These are phyloP conservation scores for Arthroderma sp. DNA, from an alignment of 2,329 filamentous ascomycete species.

Conservation along the genomic window DNA sequence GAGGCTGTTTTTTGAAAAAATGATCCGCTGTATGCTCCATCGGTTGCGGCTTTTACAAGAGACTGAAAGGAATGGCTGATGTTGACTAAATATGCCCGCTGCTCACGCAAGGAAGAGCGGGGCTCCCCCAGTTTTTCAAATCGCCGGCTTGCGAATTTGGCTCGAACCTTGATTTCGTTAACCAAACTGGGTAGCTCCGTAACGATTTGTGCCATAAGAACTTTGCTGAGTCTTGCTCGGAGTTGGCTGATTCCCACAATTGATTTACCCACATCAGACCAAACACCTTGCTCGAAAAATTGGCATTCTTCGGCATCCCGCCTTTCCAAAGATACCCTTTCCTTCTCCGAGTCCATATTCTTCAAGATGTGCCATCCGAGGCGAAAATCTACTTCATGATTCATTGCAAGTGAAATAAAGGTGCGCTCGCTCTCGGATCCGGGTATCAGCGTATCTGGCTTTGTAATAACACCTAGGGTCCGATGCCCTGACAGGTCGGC, in stretches of 20 bases:
- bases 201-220: conserved; percentile 17
- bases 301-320: background rate
- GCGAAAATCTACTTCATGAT: conserved; percentile 13
- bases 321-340: background rate
- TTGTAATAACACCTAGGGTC: conserved; percentile 23
- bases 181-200: conserved; percentile 16
- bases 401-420: conserved; percentile 15
- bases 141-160: conserved; percentile 19
- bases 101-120: conserved; percentile 23
- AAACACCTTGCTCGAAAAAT: background rate
- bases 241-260: conserved; percentile 5
- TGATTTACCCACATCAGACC: background rate
- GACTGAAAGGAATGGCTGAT: conserved; percentile 16
- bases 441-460: conserved; percentile 16
- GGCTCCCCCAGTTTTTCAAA: conserved; percentile 36
- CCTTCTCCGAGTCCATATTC: conserved; percentile 8
- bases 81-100: conserved; percentile 32
- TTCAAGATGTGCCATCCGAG: conserved; percentile 19
- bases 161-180: conserved; percentile 15
- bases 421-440: conserved; percentile 16
- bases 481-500: conserved; percentile 16
- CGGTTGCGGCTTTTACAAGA: background rate
- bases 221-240: conserved; percentile 1
- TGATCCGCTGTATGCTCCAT: background rate
- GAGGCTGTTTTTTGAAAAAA: conserved; percentile 8